Evolutionary conservation across 1,284 basidiomycete genomes (phyloP).

Genomic region (Trichosporon coremiiforme): DNA sequence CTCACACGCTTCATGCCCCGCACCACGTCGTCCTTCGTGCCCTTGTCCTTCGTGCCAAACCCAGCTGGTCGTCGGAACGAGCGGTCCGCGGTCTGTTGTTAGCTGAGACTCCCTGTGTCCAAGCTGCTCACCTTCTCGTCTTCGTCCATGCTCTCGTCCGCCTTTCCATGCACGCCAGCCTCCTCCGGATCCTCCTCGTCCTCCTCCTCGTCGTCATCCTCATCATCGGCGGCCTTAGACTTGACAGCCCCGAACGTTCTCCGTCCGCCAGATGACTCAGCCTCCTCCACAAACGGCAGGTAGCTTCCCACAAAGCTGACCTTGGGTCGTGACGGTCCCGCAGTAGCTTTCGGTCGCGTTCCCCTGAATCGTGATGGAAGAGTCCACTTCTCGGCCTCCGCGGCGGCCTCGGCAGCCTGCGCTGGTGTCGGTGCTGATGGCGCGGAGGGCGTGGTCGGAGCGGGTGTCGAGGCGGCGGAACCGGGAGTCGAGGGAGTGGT

Average conservation of each 20-base stretch:
- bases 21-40: neutral
- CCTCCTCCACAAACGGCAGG: slow-evolving; percentile 40
- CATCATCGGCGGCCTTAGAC: slow-evolving; percentile 11
- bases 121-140: slow-evolving; percentile 18
- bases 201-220: slow-evolving; percentile 20
- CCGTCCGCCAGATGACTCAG: slow-evolving; percentile 31
- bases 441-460: neutral
- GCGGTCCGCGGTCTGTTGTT: slow-evolving; percentile 10
- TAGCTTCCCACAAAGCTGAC: slow-evolving; percentile 42
- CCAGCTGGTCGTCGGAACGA: slow-evolving; percentile 12
- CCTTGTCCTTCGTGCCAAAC: slow-evolving; percentile 4
- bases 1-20: slow-evolving; percentile 5
- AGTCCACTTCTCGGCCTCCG: slow-evolving; percentile 38
- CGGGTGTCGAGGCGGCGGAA: neutral
- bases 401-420: slow-evolving; percentile 19
- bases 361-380: slow-evolving; percentile 23
- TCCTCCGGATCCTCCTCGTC: slow-evolving; percentile 22
- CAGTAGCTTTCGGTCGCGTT: slow-evolving; percentile 16
- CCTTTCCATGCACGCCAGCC: neutral
- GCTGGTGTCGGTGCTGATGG: slow-evolving; percentile 22
- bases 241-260: slow-evolving; percentile 39
- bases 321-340: slow-evolving; percentile 24
- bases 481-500: slow-evolving; percentile 17
- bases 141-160: slow-evolving; percentile 23
- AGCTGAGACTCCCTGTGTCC: neutral